Evolutionary conservation across 2,329 filamentous ascomycete genomes (phyloP), one percentile per base, ranked within the genome.

Genomic region (Mollisiaceae sp.): DNA sequence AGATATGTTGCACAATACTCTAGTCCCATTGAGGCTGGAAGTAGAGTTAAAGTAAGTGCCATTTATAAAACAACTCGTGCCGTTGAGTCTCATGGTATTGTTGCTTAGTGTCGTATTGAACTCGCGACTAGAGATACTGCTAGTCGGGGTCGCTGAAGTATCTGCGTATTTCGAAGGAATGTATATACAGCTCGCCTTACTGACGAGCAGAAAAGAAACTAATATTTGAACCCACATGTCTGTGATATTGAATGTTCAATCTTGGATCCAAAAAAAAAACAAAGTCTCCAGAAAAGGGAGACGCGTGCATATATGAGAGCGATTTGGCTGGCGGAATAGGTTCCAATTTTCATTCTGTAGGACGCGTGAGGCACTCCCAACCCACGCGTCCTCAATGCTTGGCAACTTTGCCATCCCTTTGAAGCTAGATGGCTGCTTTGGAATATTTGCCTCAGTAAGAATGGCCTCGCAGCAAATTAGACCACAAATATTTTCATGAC

Each of bases 261-360:
- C 45, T 50, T 12, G 18, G 18, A 20, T 20, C 8, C 22, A 22
- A 14, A 50, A 47, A 47, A 20, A 5, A 18, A n/a, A 22, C 4
- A 5, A 50, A 9, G 18, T 15, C n/a, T 18, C 2, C 3, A n/a
- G 43, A 18, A 50, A 22, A 24, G 45, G n/a, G n/a, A 50, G 45
- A 22, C 45, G 45, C 45, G 45, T 50, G 45, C n/a, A 50, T 50
- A 50, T 50, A 50, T 50, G 45, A 20, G 45, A 50, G 45, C 22
- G n/a, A 8, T 22, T 22, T 4, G 24, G n/a, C n/a, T 20, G 45
- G 22, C 4, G 45, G 24, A 50, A 50, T 50, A n/a, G n/a, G 45
- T 50, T 22, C 24, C 45, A 22, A 1, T 9, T 11, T 22, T 50
- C 45, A 50, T 50, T 50, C 45, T n/a, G 11, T 6, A n/a, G n/a